phyloP scores from a whole-genome alignment of 202 grass and related monocot species.

The Musa balbisiana region DNA sequence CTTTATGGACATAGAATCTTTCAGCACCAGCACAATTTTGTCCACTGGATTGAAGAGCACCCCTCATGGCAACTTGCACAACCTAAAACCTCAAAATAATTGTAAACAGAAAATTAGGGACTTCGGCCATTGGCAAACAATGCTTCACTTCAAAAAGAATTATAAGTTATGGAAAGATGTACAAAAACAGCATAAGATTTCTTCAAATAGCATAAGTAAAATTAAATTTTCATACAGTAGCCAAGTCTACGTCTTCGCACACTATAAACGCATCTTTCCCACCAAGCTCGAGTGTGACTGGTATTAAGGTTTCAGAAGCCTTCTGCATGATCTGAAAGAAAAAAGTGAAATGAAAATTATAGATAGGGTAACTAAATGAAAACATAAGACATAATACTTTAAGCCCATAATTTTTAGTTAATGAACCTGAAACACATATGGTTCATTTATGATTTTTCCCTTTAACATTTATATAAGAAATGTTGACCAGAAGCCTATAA shows the following conservation, averaged over 20 bases:
- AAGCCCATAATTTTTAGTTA: neutral
- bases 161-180: too few species aligned
- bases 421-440: too few species aligned
- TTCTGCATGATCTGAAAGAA: slow-evolving; percentile 82
- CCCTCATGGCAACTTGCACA: slow-evolving; percentile 88
- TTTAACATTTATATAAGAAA: neutral
- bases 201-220: neutral
- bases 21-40: slow-evolving; percentile 98
- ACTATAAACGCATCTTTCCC: slow-evolving; percentile 99
- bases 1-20: slow-evolving; percentile 97
- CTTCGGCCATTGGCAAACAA: neutral
- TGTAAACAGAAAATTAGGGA: neutral
- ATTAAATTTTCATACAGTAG: slow-evolving; percentile 53
- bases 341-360: slow-evolving; percentile 12
- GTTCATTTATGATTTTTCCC: too few species aligned
- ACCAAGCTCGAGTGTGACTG: slow-evolving; percentile 92
- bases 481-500: neutral
- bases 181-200: too few species aligned
- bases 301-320: slow-evolving; percentile 85
- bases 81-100: slow-evolving; percentile 40
- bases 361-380: neutral
- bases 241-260: slow-evolving; percentile 94
- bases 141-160: neutral
- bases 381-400: neutral
- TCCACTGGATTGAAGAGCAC: slow-evolving; percentile 87